Evolutionary conservation across 129 eudicot species (phyloP), one percentile per base, ranked within the genome.

Genomic region (Gnaphalium uliginosum): DNA sequence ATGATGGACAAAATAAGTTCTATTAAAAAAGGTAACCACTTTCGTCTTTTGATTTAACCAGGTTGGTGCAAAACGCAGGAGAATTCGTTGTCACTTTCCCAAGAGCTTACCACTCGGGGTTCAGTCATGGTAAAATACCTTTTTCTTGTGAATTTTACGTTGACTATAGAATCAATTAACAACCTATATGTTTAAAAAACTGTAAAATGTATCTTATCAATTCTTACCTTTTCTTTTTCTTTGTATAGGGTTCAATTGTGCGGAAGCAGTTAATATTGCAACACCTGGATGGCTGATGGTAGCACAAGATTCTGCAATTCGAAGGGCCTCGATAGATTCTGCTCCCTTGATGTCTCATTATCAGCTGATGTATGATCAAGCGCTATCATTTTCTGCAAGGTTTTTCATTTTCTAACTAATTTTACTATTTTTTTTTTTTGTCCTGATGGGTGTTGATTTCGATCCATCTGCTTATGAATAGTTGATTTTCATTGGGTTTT

Each of bases 61-160:
- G 98, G 85, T 70, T 93, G 75, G 97, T 93, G 14, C 98, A 93
- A 68, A 88, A 93, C 82, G 86, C 93, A 21, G 96, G 97, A 72
- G 98, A 93, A 35, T 93, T 90, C 77, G 97, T 93, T 61, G 88
- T 93, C 81, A 93, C 98, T 39, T 93, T 93, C 78, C 98, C 97
- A 13, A 83, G 98, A 69, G 97, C 98, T 69, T 93, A 93, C 74
- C 98, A 93, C 85, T 90, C 93, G 0, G 98, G 97, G 46, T 93
- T 93, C 33, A 93, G 96, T 76, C 98, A 88, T 71, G 98, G 98
- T 93, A 76, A 14, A 14, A 2, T 50, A 3, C 19, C n/a, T 48
- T 50, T 50, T 50, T 50, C 21, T 17, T 17, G 6, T 3, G 1
- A 3, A 5, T 5, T 35, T 35, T 35, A 35, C 41, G 5, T 35